Base-by-base conservation (phyloP, 2,329 filamentous ascomycete species). In the Aspergillus ochraceoroseus region DNA sequence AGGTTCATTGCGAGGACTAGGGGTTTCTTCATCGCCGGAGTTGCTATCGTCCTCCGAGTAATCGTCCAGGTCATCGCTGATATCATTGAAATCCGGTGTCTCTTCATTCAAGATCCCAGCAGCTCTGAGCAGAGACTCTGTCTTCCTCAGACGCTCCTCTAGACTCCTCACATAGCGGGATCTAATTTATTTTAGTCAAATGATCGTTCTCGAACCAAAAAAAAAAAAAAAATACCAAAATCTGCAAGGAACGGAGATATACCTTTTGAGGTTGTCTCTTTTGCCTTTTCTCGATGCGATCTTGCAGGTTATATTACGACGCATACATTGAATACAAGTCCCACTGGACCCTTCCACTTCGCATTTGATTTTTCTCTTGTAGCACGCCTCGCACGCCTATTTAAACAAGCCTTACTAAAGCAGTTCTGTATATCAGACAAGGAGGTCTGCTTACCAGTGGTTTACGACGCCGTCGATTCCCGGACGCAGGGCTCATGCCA, bases 271-370 rank as follows among this genome's bases (percentile, higher is more conserved):
- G 44, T 87, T 86, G 61, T 83, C 87, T 46, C 87, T 76, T 74
- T 94, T 94, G 78, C 94, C 94, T 70, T 94, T 87, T 30, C 92
- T 85, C 59, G 92, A 84, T 2, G 88, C 94, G 62, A 94, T 94
- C 55, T 92, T 79, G 67, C 90, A 95, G 56, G 89, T 85, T 5
- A 86, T 92, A 72, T 94, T 94, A 72, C 94, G 94, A 64, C 94
- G 95, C 61, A 83, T 82, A 65, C 89, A 95, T 67, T 95, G 89
- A 4, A 84, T 83, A 69, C 89, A 95, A 13, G 47, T 33, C 5
- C 41, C 22, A 37, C 83, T 77, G 15, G 87, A 87, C 58, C 88
- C 77, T 68, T 92, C 92, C 52, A 88, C 85, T 62, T 95, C 88
- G 67, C 90, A 95, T 70, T 94, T 95, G 68, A 94, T 90, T 68